Conservation (phyloP, 139 green algal species). For the Micromonas pusilla region DNA sequence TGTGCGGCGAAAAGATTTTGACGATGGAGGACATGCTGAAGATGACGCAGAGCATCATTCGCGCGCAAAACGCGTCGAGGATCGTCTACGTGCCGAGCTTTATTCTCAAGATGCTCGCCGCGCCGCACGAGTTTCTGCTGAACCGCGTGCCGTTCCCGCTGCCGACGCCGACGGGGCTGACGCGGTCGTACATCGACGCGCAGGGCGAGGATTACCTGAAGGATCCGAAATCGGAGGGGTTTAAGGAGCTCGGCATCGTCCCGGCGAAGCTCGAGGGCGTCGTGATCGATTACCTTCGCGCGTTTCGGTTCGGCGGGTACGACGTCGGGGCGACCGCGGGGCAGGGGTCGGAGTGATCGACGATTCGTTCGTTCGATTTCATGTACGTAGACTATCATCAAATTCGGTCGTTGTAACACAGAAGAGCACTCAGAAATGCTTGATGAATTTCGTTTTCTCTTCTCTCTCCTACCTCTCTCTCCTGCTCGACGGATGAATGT, state of each 20-base stretch:
- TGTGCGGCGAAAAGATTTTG: conserved; percentile 76
- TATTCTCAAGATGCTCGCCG: neutral
- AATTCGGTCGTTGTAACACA: too few relatives aligned
- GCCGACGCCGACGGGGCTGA: conserved; percentile 8
- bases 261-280: conserved; percentile 16
- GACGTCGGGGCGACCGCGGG: neutral
- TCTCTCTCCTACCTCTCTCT: neutral
- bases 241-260: conserved; percentile 20
- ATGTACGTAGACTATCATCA: too few relatives aligned
- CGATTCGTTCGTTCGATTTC: too few relatives aligned
- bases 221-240: conserved; percentile 1
- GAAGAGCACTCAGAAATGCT: too few relatives aligned
- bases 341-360: neutral
- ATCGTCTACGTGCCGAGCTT: conserved; percentile 8
- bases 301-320: conserved; percentile 17
- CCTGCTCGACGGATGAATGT: neutral
- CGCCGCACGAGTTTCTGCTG: conserved; percentile 15
- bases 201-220: conserved; percentile 16
- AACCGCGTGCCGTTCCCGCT: conserved; percentile 17
- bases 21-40: conserved; percentile 45
- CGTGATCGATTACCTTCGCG: conserved; percentile 21
- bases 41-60: neutral
- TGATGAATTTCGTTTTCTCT: too few relatives aligned
- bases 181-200: conserved; percentile 17
- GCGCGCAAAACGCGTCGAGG: neutral